Conservation (phyloP, 2,329 filamentous ascomycete genomes). For the Xylariaceae sp. region DNA sequence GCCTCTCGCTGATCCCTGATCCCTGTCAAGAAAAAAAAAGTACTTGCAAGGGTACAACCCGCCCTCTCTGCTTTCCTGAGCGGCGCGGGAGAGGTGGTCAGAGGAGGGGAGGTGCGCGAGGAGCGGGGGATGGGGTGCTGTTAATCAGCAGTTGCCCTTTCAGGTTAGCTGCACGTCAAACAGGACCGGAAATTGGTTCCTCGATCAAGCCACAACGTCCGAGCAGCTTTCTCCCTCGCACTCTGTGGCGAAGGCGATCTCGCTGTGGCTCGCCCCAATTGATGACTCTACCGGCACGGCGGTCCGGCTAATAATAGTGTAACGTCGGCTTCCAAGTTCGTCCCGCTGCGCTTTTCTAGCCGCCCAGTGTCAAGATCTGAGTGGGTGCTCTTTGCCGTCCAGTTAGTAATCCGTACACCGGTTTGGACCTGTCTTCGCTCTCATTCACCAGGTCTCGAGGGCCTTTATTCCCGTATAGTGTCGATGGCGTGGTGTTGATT, state of each 20-base stretch:
- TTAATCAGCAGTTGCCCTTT: constrained; percentile 14
- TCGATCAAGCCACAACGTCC: constrained; percentile 30
- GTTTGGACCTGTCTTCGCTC: background rate
- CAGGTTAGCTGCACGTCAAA: background rate
- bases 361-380: background rate
- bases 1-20: constrained; percentile 15
- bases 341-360: background rate
- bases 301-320: constrained; percentile 13
- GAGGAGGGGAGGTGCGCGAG: constrained; percentile 2
- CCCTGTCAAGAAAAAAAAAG: background rate
- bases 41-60: background rate
- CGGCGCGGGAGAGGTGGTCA: background rate
- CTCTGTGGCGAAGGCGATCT: constrained; percentile 18
- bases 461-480: constrained; percentile 4
- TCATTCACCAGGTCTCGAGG: too few species aligned
- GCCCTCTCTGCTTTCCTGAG: background rate
- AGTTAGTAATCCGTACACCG: background rate
- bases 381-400: background rate
- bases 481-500: background rate
- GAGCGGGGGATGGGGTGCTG: constrained; percentile 2
- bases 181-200: constrained; percentile 4
- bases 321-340: constrained; percentile 11
- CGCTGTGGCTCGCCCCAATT: constrained; percentile 4
- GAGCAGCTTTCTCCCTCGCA: constrained; percentile 26
- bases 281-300: constrained; percentile 17